A percentile compares a stretch with the other conserved stretches of the same genome.
Evolutionary conservation across 2,329 filamentous ascomycete genomes (phyloP).

Genomic region (Calonectria fujianensis): DNA sequence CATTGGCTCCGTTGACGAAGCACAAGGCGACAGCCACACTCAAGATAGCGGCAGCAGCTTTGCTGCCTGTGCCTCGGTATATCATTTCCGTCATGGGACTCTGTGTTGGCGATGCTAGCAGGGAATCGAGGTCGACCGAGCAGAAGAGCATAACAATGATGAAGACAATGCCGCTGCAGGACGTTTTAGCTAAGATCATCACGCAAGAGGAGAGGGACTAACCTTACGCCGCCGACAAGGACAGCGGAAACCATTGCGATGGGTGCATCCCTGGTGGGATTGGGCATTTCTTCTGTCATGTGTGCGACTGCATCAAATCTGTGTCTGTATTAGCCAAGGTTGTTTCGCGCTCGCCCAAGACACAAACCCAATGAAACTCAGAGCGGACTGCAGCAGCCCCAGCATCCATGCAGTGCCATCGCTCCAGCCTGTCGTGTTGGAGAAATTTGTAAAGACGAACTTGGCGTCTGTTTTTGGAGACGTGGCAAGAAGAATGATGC

Average conservation of each 20-base stretch:
- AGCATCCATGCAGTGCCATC: constrained; percentile 69
- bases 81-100: constrained; percentile 69
- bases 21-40: constrained; percentile 64
- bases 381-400: constrained; percentile 64
- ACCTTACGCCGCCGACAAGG: constrained; percentile 64
- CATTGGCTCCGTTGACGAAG: constrained; percentile 67
- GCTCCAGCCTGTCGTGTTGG: constrained; percentile 67
- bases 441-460: constrained; percentile 67
- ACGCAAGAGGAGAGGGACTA: constrained; percentile 37
- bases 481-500: constrained; percentile 64
- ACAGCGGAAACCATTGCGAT: constrained; percentile 64
- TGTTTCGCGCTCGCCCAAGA: rapidly evolving
- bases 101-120: constrained; percentile 62
- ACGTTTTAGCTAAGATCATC: neutral
- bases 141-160: constrained; percentile 66
- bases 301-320: constrained; percentile 67
- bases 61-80: constrained; percentile 63
- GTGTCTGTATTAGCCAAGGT: neutral
- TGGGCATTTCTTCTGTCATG: constrained; percentile 68
- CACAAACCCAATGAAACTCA: constrained; percentile 57
- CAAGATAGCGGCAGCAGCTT: constrained; percentile 63
- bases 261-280: constrained; percentile 62
- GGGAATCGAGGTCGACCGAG: constrained; percentile 60
- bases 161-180: constrained; percentile 59
- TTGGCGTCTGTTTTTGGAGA: constrained; percentile 62